Evolutionary conservation across 805 yeast species (phyloP), one percentile per base, ranked within the genome.

Genomic region (Saturnispora saitoi): DNA sequence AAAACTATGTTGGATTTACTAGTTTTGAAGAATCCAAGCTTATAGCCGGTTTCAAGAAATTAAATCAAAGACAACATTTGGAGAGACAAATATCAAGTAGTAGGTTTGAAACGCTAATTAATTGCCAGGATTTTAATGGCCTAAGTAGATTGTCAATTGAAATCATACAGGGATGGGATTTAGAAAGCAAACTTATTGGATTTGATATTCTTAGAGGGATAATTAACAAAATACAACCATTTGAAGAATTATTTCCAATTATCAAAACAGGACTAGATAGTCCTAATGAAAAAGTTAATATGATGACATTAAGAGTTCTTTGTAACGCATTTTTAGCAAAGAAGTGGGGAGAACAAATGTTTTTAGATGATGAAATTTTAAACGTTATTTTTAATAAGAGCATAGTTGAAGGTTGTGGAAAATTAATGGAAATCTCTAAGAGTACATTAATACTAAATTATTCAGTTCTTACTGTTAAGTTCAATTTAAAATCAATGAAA

Each of bases 151-250:
- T 54, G 7, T 47, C 56, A 0, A 8, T 47, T 8, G 50, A 60
- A 10, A 60, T 65, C 11, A 66, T 70, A 38, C 63, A 50, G 28
- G 30, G 49, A 1, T 81, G 87, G 87, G 65, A 64, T n/a, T 58
- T 59, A 9, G 55, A 56, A 0, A 69, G 71, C 19, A 73, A 73
- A 48, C 67, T 78, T 2, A 73, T 83, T 2, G 85, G 82, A 0
- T 74, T 73, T 57, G 91, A 84, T 60, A 61, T 81, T 4, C 56
- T 82, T 40, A 71, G 90, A 41, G 57, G 75, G n/a, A 68, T 76
- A 1, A 69, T 78, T 3, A 58, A 71, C 2, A 58, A 66, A 11
- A 60, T 77, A 3, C 68, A 70, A 1, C 73, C 69, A 22, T 66
- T 77, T 9, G 64, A 61, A 17, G 60, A 65, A 30, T 56, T 76